Evolutionary conservation across 2,329 filamentous ascomycete species (phyloP), one percentile per base, ranked within the genome.

Genomic region (Alternaria arbusti): DNA sequence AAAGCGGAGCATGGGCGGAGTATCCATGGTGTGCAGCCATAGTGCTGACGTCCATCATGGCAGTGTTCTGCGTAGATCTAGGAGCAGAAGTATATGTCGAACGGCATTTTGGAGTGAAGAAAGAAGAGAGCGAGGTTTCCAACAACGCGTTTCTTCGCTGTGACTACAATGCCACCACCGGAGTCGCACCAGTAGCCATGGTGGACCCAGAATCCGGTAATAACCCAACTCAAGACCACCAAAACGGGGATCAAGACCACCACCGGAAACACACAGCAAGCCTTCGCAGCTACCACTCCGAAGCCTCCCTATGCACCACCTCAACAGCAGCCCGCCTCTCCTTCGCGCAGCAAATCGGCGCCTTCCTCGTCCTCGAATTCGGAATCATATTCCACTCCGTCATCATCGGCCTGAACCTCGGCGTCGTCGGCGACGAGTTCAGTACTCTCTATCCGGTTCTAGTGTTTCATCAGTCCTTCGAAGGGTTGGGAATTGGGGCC

Each of bases 321-420:
- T 51, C 45, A 10, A 36, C 25, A 3, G 30, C 26, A 26, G 45
- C 45, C 6, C 45, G 20, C 17, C 23, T 61, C 13, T 44, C 52
- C 15, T 61, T 61, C 6, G 32, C 52, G 3, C 58, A 57, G 15
- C 45, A 61, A 45, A 57, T 61, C 15, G 25, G 45, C 20, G 54
- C 58, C 3, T 61, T 61, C 10, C 58, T 61, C n/a, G 58, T 61
- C 8, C 20, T 61, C 2, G 58, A 61, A 45, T 45, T 57, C 15
- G 58, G 58, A 17, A 61, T 61, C 4, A 51, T 57, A 2, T 61
- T 61, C 15, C 58, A 61, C 32, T 61, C 58, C 10, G 58, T 57
- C 23, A 57, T 61, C 30, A 51, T 61, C 52, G 52, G 58, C 6
- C 10, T 61, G 17, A 61, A 57, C 32, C 52, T 61, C 5, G 58